phyloP scores from a whole-genome alignment of 805 yeast genomes.

The Ogataea ganodermae region DNA sequence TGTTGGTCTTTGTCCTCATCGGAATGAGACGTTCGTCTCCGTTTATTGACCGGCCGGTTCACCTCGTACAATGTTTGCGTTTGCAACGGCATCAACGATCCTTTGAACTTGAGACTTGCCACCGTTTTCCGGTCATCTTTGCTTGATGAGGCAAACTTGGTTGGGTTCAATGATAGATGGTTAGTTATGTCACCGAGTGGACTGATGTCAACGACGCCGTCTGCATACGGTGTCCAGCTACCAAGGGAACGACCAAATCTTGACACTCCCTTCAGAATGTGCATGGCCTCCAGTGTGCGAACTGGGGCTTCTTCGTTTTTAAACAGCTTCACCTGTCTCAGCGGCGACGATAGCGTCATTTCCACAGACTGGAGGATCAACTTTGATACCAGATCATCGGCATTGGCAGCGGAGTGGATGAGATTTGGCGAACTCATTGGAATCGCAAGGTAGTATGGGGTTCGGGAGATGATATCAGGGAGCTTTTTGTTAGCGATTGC shows the following conservation, averaged over 20 bases:
- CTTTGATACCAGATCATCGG: slow-evolving; percentile 47
- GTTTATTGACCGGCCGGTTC: slow-evolving; percentile 28
- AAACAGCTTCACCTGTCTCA: slow-evolving; percentile 44
- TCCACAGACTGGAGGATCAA: slow-evolving; percentile 64
- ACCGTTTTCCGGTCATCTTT: slow-evolving; percentile 35
- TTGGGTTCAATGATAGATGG: slow-evolving; percentile 42
- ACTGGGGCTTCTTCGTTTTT: slow-evolving; percentile 39
- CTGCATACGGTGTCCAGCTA: slow-evolving; percentile 74
- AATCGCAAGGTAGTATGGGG: slow-evolving; percentile 65
- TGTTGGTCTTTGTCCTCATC: slow-evolving; percentile 14
- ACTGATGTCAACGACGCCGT: slow-evolving; percentile 61
- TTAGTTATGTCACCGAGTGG: slow-evolving; percentile 52
- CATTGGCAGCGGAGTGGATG: slow-evolving; percentile 50
- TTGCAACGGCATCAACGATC: slow-evolving; percentile 41
- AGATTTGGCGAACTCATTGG: slow-evolving; percentile 68
- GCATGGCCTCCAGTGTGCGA: slow-evolving; percentile 55
- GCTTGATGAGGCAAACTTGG: slow-evolving; percentile 22
- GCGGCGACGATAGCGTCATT: slow-evolving; percentile 48
- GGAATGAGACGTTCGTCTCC: slow-evolving; percentile 16
- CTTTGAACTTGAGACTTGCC: slow-evolving; percentile 65
- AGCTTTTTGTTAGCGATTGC: slow-evolving; percentile 14
- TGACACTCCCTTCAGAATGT: slow-evolving; percentile 60
- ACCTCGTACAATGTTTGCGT: slow-evolving; percentile 44
- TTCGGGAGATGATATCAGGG: slow-evolving; percentile 53
- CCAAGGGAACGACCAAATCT: slow-evolving; percentile 65